Conservation (phyloP, 2,329 filamentous ascomycete genomes). For the Xylariomycetidae sp. region DNA sequence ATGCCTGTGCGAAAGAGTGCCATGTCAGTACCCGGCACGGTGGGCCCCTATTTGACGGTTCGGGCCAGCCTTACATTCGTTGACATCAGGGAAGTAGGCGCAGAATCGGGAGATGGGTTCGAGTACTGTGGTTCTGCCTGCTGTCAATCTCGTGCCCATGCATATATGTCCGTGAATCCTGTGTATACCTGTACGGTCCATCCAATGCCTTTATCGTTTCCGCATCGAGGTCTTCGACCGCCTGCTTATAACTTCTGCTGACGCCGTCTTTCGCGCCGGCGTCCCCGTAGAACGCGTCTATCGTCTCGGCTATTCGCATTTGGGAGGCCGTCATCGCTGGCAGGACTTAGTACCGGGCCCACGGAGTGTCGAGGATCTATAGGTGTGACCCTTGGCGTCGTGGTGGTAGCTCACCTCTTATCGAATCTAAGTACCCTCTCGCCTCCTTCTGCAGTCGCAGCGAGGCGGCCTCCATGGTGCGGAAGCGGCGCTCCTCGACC, state of each 20-base stretch:
- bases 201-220: constrained; percentile 98
- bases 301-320: constrained; percentile 98
- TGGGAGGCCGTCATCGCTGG: constrained; percentile 96
- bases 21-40: background rate
- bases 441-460: constrained; percentile 93
- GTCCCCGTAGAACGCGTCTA: constrained; percentile 98
- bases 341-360: constrained; percentile 3
- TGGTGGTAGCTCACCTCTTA: constrained; percentile 60
- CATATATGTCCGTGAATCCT: too few relatives aligned
- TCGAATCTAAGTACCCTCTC: constrained; percentile 93
- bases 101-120: constrained; percentile 96
- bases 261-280: constrained; percentile 92
- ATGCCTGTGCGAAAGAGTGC: constrained; percentile 51
- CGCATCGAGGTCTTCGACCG: constrained; percentile 93
- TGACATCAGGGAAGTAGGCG: constrained; percentile 97
- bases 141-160: constrained; percentile 10
- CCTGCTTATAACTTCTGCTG: constrained; percentile 94
- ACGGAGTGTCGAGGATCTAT: too few relatives aligned
- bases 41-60: background rate
- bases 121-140: constrained; percentile 72
- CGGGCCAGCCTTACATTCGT: constrained; percentile 63
- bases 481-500: constrained; percentile 93
- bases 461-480: constrained; percentile 93
- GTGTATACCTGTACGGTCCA: constrained; percentile 75
- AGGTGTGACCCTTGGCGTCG: background rate